Conservation (phyloP, 2,329 filamentous ascomycete species). For the Didymella exigua region DNA sequence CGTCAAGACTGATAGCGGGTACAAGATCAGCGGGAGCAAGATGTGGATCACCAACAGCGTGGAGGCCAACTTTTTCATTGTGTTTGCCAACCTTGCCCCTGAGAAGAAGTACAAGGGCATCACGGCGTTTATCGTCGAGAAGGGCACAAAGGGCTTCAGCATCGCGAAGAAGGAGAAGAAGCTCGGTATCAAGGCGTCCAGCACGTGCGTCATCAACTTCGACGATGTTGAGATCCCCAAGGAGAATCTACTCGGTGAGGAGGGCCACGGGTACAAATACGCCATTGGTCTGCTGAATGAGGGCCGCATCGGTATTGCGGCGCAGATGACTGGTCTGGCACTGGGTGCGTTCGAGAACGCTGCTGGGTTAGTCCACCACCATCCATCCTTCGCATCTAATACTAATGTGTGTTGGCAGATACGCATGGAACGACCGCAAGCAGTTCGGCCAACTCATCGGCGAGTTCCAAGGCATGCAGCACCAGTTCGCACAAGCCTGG, state of each 20-base stretch:
- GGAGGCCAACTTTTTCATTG: conserved; percentile 94
- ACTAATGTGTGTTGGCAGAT: conserved; percentile 54
- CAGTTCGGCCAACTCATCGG: conserved; percentile 94
- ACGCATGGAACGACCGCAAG: conserved; percentile 97
- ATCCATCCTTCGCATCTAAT: not conserved
- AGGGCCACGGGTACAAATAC: conserved; percentile 96
- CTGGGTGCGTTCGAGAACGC: conserved; percentile 96
- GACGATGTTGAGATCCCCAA: conserved; percentile 92
- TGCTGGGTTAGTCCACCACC: conserved; percentile 62
- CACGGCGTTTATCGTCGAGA: conserved; percentile 93
- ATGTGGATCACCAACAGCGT: conserved; percentile 99
- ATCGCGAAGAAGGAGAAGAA: conserved; percentile 99
- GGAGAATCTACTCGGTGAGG: conserved; percentile 84
- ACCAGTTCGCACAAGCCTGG: conserved; percentile 96
- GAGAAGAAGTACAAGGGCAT: conserved; percentile 96
- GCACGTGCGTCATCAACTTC: conserved; percentile 96
- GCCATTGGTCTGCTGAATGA: conserved; percentile 94
- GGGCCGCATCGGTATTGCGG: conserved; percentile 95
- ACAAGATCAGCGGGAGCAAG: conserved; percentile 87
- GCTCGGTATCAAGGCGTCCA: conserved; percentile 92
- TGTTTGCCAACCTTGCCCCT: conserved; percentile 94
- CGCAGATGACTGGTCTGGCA: conserved; percentile 97
- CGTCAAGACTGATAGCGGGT: conserved; percentile 79
- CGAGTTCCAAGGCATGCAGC: conserved; percentile 99
- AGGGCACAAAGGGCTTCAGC: conserved; percentile 83